Percentiles rank a stretch among this genome's conserved stretches.
These are phyloP conservation scores for Suhomyces emberorum DNA, from an alignment of 805 yeast genomes.

Conservation along the genomic window DNA sequence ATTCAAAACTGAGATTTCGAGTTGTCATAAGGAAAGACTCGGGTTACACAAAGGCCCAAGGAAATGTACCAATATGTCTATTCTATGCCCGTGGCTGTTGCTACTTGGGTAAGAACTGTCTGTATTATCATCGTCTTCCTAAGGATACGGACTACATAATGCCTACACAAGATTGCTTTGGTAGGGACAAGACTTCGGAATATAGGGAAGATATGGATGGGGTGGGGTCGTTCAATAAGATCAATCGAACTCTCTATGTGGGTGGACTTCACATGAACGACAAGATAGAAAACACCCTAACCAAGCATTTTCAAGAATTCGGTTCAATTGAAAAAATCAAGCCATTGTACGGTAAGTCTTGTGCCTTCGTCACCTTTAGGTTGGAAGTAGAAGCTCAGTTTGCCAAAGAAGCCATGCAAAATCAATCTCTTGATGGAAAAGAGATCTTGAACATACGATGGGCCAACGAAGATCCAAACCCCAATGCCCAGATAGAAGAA, in stretches of 20 bases:
- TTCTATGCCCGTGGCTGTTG: constrained; percentile 91
- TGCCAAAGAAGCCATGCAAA: constrained; percentile 92
- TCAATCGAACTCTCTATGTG: constrained; percentile 74
- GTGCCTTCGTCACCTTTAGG: constrained; percentile 75
- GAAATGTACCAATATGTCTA: constrained; percentile 59
- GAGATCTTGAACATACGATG: constrained; percentile 74
- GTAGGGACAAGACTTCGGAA: constrained; percentile 77
- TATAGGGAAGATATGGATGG: constrained; percentile 95
- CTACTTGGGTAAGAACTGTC: constrained; percentile 70
- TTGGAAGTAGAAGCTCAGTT: constrained; percentile 81
- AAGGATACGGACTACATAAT: constrained; percentile 52
- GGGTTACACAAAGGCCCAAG: constrained; percentile 73
- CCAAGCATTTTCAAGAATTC: constrained; percentile 60
- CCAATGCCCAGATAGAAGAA: constrained; percentile 51
- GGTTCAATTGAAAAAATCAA: constrained; percentile 72
- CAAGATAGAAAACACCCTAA: constrained; percentile 32
- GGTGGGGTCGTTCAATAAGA: constrained; percentile 70
- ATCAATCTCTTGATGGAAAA: constrained; percentile 58
- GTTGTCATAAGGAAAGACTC: constrained; percentile 61
- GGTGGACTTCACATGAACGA: constrained; percentile 51
- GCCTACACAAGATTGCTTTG: constrained; percentile 83
- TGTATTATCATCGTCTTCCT: constrained; percentile 77
- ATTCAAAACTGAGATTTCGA: constrained; percentile 53
- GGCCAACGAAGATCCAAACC: constrained; percentile 90
- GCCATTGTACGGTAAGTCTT: constrained; percentile 56